These are phyloP conservation scores for Ajuga reptans DNA, from an alignment of 305 asterid species.

Conservation along the genomic window DNA sequence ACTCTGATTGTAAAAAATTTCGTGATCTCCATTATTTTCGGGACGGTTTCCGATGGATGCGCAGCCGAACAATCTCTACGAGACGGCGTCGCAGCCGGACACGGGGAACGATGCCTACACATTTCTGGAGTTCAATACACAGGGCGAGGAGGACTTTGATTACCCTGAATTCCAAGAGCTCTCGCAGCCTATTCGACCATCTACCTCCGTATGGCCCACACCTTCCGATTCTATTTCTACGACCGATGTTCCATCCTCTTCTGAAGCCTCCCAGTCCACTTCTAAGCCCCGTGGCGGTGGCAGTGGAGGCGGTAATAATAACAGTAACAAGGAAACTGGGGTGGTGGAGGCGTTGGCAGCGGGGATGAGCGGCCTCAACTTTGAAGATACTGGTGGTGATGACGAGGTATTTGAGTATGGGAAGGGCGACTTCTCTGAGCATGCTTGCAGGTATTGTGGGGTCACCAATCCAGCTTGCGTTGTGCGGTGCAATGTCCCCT, in stretches of 20 bases:
- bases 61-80: slow-evolving; percentile 68
- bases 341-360: slow-evolving; percentile 88
- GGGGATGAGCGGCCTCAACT: slow-evolving; percentile 91
- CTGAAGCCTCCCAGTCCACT: slow-evolving; percentile 45
- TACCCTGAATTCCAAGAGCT: slow-evolving; percentile 85
- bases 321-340: slow-evolving; percentile 52
- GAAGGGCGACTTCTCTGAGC: slow-evolving; percentile 82
- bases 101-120: slow-evolving; percentile 83
- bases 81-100: slow-evolving; percentile 99
- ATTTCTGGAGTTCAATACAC: slow-evolving; percentile 85
- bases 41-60: slow-evolving; percentile 50
- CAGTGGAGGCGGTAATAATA: slow-evolving; percentile 15
- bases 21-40: slow-evolving; percentile 18
- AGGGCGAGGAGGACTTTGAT: slow-evolving; percentile 86
- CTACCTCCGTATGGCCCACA: slow-evolving; percentile 73
- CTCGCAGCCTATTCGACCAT: slow-evolving; percentile 85
- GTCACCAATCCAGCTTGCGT: slow-evolving; percentile 95
- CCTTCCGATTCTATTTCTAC: slow-evolving; percentile 57
- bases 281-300: slow-evolving; percentile 36
- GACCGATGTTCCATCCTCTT: slow-evolving; percentile 37
- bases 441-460: slow-evolving; percentile 94
- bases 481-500: slow-evolving; percentile 90
- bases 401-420: slow-evolving; percentile 84
- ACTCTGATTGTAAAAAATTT: slow-evolving; percentile 11
- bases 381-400: slow-evolving; percentile 84